Evolutionary conservation across 495 filamentous ascomycete species (phyloP).

Genomic region (Annulohypoxylon stygium): DNA sequence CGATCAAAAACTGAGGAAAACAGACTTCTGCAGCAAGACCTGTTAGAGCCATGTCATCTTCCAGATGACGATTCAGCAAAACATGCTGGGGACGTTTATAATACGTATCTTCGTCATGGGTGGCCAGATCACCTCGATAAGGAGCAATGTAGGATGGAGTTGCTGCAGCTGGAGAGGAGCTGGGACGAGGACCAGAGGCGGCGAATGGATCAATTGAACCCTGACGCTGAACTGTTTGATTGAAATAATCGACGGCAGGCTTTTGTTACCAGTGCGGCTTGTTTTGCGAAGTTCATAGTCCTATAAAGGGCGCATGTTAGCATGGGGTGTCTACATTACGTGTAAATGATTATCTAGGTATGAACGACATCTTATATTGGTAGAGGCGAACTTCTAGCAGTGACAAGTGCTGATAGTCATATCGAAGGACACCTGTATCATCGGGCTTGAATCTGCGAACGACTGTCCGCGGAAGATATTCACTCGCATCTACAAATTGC

Average conservation of each 20-base stretch:
- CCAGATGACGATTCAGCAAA: neutral
- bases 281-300: neutral
- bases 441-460: slow-evolving; percentile 55
- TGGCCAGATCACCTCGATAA: slow-evolving; percentile 27
- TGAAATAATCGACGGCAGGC: neutral
- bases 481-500: slow-evolving; percentile 52
- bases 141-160: slow-evolving; percentile 20
- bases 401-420: slow-evolving; percentile 45
- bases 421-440: slow-evolving; percentile 23
- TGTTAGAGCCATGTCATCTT: slow-evolving; percentile 14
- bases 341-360: too few species aligned
- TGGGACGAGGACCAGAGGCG: slow-evolving; percentile 5
- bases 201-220: slow-evolving; percentile 12
- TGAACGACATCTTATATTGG: neutral
- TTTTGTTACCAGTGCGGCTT: neutral
- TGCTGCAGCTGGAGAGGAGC: slow-evolving; percentile 4
- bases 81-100: slow-evolving; percentile 18
- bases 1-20: neutral
- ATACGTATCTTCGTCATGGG: slow-evolving; percentile 19
- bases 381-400: slow-evolving; percentile 61
- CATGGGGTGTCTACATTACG: too few species aligned
- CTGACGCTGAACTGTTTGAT: slow-evolving; percentile 7
- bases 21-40: neutral
- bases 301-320: neutral
- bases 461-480: slow-evolving; percentile 60